Percentiles rank a stretch among this genome's conserved stretches.
These are phyloP conservation scores for Endoconidiophora polonica DNA, from an alignment of 2,329 filamentous ascomycete genomes.

Conservation along the genomic window DNA sequence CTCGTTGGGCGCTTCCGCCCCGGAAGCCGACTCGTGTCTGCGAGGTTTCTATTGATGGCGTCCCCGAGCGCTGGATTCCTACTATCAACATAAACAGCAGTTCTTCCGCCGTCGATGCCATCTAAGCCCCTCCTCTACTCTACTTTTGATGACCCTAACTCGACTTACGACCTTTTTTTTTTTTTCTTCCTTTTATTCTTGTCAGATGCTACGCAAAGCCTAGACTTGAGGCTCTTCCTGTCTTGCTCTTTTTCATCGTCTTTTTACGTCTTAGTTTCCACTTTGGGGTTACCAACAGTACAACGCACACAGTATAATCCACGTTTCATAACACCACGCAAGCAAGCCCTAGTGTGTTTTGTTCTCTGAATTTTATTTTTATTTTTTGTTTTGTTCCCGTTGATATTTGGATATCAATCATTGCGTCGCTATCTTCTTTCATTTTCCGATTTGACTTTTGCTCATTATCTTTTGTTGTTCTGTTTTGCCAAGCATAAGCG, in stretches of 20 bases:
- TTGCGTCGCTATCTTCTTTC: not conserved
- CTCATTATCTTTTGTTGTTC: not conserved
- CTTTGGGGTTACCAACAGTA: not conserved
- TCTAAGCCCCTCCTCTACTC: no score
- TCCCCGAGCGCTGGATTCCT: constrained; percentile 40
- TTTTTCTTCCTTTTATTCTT: not conserved
- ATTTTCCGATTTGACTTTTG: not conserved
- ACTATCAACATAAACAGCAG: not conserved
- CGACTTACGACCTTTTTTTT: not conserved
- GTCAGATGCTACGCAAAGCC: not conserved
- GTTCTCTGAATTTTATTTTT: not conserved
- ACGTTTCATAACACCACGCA: constrained; percentile 1
- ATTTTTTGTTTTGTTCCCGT: not conserved
- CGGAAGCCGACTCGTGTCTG: constrained; percentile 39
- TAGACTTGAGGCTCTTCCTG: not conserved
- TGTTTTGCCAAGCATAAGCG: not conserved
- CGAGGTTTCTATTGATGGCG: constrained; percentile 38
- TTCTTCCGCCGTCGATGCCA: no score
- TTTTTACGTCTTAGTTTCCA: constrained; percentile 5
- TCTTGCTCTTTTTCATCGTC: not conserved
- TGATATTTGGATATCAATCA: not conserved
- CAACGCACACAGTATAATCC: constrained; percentile 1
- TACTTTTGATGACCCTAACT: not conserved
- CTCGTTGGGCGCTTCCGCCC: constrained; percentile 53
- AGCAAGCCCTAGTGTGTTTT: constrained; percentile 4